Base-by-base conservation (phyloP, 345 rosid species). In the Aegle marmelos region DNA sequence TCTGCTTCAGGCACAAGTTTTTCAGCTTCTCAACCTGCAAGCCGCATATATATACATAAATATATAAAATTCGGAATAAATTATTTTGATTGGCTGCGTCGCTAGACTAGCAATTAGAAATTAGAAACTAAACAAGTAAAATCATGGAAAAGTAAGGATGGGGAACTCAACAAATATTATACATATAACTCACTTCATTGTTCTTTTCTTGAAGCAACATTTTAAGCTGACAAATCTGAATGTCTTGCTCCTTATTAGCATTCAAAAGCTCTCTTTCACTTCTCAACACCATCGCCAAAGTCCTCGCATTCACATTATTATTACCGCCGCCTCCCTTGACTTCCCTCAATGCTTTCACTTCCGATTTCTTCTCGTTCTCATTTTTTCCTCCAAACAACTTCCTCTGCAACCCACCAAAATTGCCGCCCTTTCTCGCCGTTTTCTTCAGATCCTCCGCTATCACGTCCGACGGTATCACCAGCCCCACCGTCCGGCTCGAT, bases 1-100 rank as follows among this genome's bases (percentile, higher is more conserved):
- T 84, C 85, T 96, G 98, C 80, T 87, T 90, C 86, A 94, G 76
- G 82, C 98, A 96, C 79, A 96, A 79, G 81, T 94, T 97, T 83
- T 96, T 94, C 88, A 96, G 78, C 85, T 90, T 94, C 88, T 94
- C 99, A 56, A 91, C 93, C 99, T 95, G 80, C 86, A 88, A 45
- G 50, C 50, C 50, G 16, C 50, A 39, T 9, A 9, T 1, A 39
- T 1, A 9, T 41, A 41, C 3, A n/a, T n/a, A n/a, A n/a, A 41
- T 41, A 0, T 41, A 41, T 41, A 41, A 0, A 9, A 39, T 10
- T 39, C 13, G 9, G 45, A 39, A 10, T 41, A 41, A 41, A 41
- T 41, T 4, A 41, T 10, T 41, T 41, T 41, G 48, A 41, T 41
- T 41, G 48, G 48, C 48, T 41, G 48, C 48, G 11, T 41, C 48